Evolutionary conservation across 2,329 filamentous ascomycete species (phyloP), one percentile per base, ranked within the genome.

Genomic region (Paraconiothyrium brasiliense): DNA sequence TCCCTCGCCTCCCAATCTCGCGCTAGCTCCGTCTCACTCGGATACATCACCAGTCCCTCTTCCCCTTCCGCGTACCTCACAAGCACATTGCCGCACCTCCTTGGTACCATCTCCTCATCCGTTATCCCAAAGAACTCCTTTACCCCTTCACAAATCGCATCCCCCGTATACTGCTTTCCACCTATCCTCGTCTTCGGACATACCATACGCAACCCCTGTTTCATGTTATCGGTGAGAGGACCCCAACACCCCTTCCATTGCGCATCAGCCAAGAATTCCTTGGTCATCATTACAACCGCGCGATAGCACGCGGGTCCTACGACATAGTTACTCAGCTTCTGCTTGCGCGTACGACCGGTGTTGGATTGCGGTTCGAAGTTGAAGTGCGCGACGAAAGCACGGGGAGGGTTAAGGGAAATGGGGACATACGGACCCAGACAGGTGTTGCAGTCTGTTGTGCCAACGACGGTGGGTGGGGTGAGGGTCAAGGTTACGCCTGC

Each of bases 281-380:
- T 51, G 7, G 49, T 51, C n/a, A 39, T 35, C 49, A 51, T 51
- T 10, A 51, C 49, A 4, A 51, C 32, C 22, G 49, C 32, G 49
- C 49, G 49, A 32, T 51, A 51, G 16, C 49, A 51, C 22, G 14
- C 49, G n/a, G 32, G 16, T 3, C 32, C 32, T n/a, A 51, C 49
- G n/a, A 22, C 49, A 32, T 51, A 51, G 16, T 51, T 37, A 4
- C 10, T 24, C 8, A 51, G 32, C 32, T 5, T 2, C 32, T 51
- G 49, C 16, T 22, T 24, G 1, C 32, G 34, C 4, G 16, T 7
- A 1, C 9, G 7, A 2, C 49, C 49, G n/a, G 1, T 11, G 2
- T 35, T 14, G 1, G 9, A 1, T 1, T 37, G 30, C 16, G 32
- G 49, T 20, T 51, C 49, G 16, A 51, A 14, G n/a, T 39, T 51